These are phyloP conservation scores for Xerocomus nothofagi DNA, from an alignment of 1,284 basidiomycete genomes.

Conservation along the genomic window DNA sequence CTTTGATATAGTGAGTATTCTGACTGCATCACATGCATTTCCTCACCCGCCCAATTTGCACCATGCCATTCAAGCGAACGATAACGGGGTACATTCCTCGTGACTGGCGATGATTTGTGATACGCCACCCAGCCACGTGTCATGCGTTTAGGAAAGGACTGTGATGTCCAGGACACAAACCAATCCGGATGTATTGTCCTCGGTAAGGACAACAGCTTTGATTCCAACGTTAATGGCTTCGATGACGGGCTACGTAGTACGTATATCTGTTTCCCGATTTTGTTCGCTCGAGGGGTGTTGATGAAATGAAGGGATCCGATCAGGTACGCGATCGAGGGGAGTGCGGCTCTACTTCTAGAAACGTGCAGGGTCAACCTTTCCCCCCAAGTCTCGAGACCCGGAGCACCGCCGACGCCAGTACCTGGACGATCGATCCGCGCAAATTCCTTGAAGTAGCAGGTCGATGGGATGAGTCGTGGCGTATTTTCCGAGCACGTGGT, in stretches of 20 bases:
- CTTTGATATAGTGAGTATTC: conserved; percentile 47
- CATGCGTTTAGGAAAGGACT: conserved; percentile 42
- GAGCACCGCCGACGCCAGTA: conserved; percentile 13
- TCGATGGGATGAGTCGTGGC: conserved; percentile 16
- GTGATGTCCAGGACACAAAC: conserved; percentile 50
- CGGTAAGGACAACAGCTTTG: conserved; percentile 48
- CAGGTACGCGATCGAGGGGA: conserved; percentile 27
- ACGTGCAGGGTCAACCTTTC: conserved; percentile 14
- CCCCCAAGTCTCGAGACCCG: conserved; percentile 12
- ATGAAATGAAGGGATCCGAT: background rate
- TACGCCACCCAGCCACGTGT: background rate
- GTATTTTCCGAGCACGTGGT: conserved; percentile 23
- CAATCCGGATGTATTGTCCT: conserved; percentile 64
- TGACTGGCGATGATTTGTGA: background rate
- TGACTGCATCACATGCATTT: background rate
- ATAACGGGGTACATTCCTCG: conserved; percentile 47
- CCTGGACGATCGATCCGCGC: conserved; percentile 10
- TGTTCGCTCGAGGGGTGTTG: background rate
- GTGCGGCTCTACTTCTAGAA: conserved; percentile 22
- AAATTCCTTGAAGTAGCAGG: background rate
- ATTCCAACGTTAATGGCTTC: conserved; percentile 55
- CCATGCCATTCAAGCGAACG: conserved; percentile 49
- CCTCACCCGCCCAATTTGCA: conserved; percentile 45
- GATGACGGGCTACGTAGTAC: no score
- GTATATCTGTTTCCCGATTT: background rate